These are phyloP conservation scores for Casaregolazyma lundiana DNA, from an alignment of 1,139 yeast species.

Conservation along the genomic window DNA sequence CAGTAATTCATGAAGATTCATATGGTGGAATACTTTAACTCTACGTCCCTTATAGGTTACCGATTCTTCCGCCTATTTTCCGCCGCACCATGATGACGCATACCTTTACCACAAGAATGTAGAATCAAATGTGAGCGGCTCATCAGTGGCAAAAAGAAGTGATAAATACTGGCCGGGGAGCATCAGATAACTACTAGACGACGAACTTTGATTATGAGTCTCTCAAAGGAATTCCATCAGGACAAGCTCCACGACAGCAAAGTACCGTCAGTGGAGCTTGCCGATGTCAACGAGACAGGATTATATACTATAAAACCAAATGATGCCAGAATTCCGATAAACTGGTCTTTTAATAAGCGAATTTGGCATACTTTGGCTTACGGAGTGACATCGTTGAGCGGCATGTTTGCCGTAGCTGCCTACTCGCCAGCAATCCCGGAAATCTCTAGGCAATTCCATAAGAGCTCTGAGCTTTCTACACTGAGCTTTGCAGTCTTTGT, in stretches of 20 bases:
- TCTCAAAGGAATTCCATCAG: neutral
- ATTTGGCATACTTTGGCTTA: conserved; percentile 38
- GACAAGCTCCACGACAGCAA: neutral
- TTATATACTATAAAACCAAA: neutral
- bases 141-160: too few species aligned
- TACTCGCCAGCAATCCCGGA: conserved; percentile 42
- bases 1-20: too few species aligned
- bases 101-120: too few species aligned
- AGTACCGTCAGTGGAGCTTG: neutral
- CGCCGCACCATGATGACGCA: too few species aligned
- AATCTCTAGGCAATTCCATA: conserved; percentile 45
- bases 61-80: too few species aligned
- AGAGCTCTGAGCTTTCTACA: conserved; percentile 56
- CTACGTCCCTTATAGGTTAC: too few species aligned
- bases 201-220: neutral
- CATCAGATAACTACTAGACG: too few species aligned
- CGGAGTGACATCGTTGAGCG: conserved; percentile 41
- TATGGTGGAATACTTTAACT: too few species aligned
- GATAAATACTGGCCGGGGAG: too few species aligned
- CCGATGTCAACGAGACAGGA: neutral
- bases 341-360: conserved; percentile 38
- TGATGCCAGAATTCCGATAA: conserved; percentile 30
- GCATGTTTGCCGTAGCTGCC: conserved; percentile 42
- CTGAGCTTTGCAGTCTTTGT: conserved; percentile 66
- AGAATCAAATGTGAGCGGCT: too few species aligned